Evolutionary conservation across 1,284 basidiomycete species (phyloP).

Genomic region (Ceratobasidium theobromae): DNA sequence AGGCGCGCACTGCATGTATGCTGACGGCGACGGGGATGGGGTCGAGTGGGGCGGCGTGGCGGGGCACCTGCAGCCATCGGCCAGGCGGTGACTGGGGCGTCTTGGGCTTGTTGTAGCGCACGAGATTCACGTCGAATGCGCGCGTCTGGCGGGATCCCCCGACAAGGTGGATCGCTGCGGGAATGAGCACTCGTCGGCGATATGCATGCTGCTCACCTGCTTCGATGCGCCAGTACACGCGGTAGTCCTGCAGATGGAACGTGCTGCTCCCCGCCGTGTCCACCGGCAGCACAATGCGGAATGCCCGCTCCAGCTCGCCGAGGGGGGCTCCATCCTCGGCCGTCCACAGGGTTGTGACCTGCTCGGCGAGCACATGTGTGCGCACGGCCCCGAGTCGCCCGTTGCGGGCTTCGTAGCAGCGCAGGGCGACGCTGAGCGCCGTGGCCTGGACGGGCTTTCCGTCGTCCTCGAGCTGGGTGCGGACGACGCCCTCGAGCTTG

Average conservation of each 20-base stretch:
- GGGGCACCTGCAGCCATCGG: slow-evolving; percentile 45
- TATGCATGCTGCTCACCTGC: slow-evolving; percentile 56
- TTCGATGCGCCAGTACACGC: slow-evolving; percentile 78
- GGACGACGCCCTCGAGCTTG: slow-evolving; percentile 73
- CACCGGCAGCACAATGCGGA: slow-evolving; percentile 67
- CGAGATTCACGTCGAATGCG: slow-evolving; percentile 64
- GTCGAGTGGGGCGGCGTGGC: slow-evolving; percentile 47
- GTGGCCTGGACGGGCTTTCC: slow-evolving; percentile 62
- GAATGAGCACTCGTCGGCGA: slow-evolving; percentile 34
- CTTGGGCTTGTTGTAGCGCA: slow-evolving; percentile 57
- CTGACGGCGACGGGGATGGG: slow-evolving; percentile 46
- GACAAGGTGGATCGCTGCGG: slow-evolving; percentile 62
- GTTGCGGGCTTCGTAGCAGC: slow-evolving; percentile 75
- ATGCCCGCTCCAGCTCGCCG: slow-evolving; percentile 65
- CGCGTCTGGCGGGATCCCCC: slow-evolving; percentile 66
- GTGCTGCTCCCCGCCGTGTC: slow-evolving; percentile 61
- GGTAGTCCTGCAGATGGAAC: slow-evolving; percentile 71
- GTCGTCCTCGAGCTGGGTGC: slow-evolving; percentile 70
- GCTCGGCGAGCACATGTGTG: slow-evolving; percentile 66
- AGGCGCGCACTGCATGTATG: slow-evolving; percentile 46
- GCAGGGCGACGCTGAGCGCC: slow-evolving; percentile 63
- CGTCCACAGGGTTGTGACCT: slow-evolving; percentile 64
- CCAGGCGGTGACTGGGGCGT: slow-evolving; percentile 45
- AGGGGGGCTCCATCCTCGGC: slow-evolving; percentile 51
- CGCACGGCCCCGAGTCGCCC: slow-evolving; percentile 57